These are phyloP conservation scores for Teratosphaeria pseudoeucalypti DNA, from an alignment of 2,329 filamentous ascomycete species.

Conservation along the genomic window DNA sequence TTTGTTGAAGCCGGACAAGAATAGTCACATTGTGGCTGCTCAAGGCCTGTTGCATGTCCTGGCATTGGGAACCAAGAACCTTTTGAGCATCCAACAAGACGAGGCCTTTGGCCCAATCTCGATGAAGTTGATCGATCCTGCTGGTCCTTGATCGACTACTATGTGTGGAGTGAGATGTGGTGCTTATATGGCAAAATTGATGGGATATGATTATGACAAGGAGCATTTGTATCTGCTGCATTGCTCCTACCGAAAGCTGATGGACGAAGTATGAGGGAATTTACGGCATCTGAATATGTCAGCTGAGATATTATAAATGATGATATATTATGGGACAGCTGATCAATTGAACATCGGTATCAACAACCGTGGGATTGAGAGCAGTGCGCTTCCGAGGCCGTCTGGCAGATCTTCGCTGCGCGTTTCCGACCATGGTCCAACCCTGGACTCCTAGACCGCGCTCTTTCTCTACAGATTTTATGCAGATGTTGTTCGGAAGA, in stretches of 20 bases:
- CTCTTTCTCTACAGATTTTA: neutral
- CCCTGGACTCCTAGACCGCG: too few relatives aligned
- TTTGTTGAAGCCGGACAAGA: slow-evolving; percentile 51
- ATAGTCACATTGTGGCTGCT: slow-evolving; percentile 52
- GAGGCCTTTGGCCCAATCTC: slow-evolving; percentile 28
- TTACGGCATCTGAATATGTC: too few relatives aligned
- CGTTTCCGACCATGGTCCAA: neutral
- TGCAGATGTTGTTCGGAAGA: neutral
- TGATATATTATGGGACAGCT: too few relatives aligned
- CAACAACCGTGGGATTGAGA: too few relatives aligned
- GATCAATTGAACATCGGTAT: too few relatives aligned
- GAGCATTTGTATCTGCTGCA: neutral
- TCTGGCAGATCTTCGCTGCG: neutral
- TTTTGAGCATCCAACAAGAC: slow-evolving; percentile 45
- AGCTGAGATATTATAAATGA: too few relatives aligned
- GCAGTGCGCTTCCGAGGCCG: too few relatives aligned
- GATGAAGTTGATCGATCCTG: slow-evolving; percentile 5
- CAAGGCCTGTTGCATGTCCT: slow-evolving; percentile 70
- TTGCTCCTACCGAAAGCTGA: neutral
- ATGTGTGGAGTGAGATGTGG: neutral
- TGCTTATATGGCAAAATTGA: neutral
- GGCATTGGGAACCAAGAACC: slow-evolving; percentile 44
- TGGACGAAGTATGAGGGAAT: neutral
- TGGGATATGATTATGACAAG: neutral
- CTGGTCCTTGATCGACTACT: neutral